Conservation (phyloP, 2,329 filamentous ascomycete genomes). For the Ascochyta viciae-villosae region DNA sequence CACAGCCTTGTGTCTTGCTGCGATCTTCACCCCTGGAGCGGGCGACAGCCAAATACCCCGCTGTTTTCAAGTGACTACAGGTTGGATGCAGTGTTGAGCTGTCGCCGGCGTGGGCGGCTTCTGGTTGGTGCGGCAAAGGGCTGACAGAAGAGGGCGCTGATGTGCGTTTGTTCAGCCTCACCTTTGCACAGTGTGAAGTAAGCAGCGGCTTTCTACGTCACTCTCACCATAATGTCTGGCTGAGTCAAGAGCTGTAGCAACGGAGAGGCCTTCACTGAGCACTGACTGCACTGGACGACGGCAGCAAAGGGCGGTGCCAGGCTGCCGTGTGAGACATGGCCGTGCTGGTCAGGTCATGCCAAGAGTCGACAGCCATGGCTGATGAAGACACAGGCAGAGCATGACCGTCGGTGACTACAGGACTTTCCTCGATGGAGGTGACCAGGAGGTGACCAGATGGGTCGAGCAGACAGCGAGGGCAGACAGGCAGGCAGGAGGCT, state of each 20-base stretch:
- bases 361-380: too few relatives aligned
- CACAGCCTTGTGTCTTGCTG: slow-evolving; percentile 6
- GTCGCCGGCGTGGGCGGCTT: not conserved
- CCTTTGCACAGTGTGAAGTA: not conserved
- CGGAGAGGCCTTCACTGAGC: not conserved
- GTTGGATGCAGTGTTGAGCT: not conserved
- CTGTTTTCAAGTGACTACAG: not conserved
- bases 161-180: slow-evolving; percentile 5
- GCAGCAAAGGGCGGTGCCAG: slow-evolving; percentile 11
- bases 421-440: not conserved
- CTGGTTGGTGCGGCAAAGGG: slow-evolving; percentile 8
- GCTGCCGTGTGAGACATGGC: not conserved
- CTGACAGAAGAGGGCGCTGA: slow-evolving; percentile 16
- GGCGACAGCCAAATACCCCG: not conserved
- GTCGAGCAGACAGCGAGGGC: not conserved
- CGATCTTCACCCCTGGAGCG: not conserved
- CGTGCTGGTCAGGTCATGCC: not conserved
- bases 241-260: not conserved
- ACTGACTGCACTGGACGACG: not conserved
- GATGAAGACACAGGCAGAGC: too few relatives aligned
- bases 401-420: too few relatives aligned
- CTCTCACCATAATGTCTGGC: too few relatives aligned
- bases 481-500: too few relatives aligned
- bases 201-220: not conserved
- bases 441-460: not conserved